Evolutionary conservation across 768 basidiomycete genomes (phyloP).

Genomic region (Tubosaeta brunneosetosa): DNA sequence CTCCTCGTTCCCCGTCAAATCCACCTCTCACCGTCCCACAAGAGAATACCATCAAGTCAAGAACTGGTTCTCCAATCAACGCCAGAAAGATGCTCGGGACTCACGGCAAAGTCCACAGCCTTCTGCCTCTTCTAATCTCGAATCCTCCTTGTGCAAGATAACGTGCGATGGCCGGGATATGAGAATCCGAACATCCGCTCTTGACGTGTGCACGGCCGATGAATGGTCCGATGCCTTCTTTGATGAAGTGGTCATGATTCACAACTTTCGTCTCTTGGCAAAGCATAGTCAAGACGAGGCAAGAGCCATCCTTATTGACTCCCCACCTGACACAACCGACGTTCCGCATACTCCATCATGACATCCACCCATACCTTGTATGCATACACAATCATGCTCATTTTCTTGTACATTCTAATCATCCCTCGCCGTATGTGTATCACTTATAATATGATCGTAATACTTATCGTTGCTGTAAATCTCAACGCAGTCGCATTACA

Average conservation of each 20-base stretch:
- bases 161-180: slow-evolving; percentile 37
- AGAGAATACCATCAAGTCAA: slow-evolving; percentile 59
- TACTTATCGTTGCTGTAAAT: slow-evolving; percentile 28
- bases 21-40: slow-evolving; percentile 6
- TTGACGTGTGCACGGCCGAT: slow-evolving; percentile 38
- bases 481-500: slow-evolving; percentile 16
- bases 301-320: slow-evolving; percentile 24
- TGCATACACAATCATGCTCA: slow-evolving; percentile 25
- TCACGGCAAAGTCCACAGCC: slow-evolving; percentile 33
- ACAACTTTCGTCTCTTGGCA: slow-evolving; percentile 42
- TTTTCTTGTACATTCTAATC: slow-evolving; percentile 36
- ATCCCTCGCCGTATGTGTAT: slow-evolving; percentile 28
- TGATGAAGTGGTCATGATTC: slow-evolving; percentile 57
- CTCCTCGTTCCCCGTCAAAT: background rate
- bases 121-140: slow-evolving; percentile 30
- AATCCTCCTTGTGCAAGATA: slow-evolving; percentile 33
- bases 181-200: slow-evolving; percentile 45
- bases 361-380: slow-evolving; percentile 25
- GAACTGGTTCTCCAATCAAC: slow-evolving; percentile 66
- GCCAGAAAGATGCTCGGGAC: slow-evolving; percentile 43
- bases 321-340: slow-evolving; percentile 24
- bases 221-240: slow-evolving; percentile 62
- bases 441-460: slow-evolving; percentile 30
- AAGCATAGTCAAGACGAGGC: slow-evolving; percentile 36
- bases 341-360: slow-evolving; percentile 19